These are phyloP conservation scores for Schizochytrium sp. DNA, from an alignment of 108 stramenopile genomes.

Conservation along the genomic window DNA sequence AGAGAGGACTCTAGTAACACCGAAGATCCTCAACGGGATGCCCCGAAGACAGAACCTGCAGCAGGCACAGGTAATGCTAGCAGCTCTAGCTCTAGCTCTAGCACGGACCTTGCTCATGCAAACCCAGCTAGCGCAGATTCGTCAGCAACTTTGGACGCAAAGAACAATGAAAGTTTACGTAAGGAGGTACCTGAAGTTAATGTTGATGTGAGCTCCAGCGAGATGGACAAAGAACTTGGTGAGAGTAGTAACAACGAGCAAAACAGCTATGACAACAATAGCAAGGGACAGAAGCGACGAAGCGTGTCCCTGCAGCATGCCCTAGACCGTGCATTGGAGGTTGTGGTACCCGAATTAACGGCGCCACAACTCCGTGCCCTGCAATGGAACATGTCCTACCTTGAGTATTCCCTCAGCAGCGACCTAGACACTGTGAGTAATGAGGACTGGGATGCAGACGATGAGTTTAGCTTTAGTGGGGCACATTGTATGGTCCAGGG, in stretches of 20 bases:
- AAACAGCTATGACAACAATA: no score
- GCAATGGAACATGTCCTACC: slow-evolving; percentile 48
- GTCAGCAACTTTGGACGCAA: no score
- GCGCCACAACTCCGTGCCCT: slow-evolving; percentile 24
- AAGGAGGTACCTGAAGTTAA: no score
- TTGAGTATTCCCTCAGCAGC: slow-evolving; percentile 56
- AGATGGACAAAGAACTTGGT: no score
- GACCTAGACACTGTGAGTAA: slow-evolving; percentile 54
- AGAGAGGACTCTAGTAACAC: not conserved
- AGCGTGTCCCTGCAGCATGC: slow-evolving; percentile 10
- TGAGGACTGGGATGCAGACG: slow-evolving; percentile 56
- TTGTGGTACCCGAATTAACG: not conserved
- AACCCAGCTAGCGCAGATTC: not conserved
- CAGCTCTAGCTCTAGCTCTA: not conserved
- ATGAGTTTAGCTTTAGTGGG: slow-evolving; percentile 21
- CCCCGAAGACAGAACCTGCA: no score
- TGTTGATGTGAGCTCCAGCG: no score
- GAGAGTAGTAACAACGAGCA: no score
- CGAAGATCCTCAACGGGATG: not conserved
- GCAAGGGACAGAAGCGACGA: not conserved
- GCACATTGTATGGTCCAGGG: slow-evolving; percentile 53
- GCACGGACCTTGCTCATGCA: not conserved
- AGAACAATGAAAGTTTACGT: no score
- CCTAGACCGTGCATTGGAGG: not conserved
- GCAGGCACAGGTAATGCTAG: not conserved